A percentile compares a stretch with the other conserved stretches of the same genome.
phyloP scores from a whole-genome alignment of 495 filamentous ascomycete species.

The Eremomyces bilateralis region DNA sequence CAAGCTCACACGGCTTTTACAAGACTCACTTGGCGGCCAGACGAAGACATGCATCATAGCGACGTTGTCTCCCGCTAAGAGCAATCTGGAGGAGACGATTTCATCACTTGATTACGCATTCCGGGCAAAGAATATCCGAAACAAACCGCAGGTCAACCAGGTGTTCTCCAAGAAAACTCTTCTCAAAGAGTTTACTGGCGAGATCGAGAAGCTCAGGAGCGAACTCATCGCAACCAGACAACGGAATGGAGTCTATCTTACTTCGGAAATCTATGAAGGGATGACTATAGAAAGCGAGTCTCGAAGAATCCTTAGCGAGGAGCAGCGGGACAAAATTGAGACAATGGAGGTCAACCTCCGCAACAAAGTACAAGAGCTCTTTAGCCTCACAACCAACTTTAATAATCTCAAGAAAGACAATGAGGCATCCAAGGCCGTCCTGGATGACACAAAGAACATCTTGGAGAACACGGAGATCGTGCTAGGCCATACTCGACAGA shows the following conservation, averaged over 20 bases:
- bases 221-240: slow-evolving; percentile 85
- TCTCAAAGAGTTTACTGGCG: slow-evolving; percentile 70
- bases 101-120: slow-evolving; percentile 96
- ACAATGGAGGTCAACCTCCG: slow-evolving; percentile 73
- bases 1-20: slow-evolving; percentile 80
- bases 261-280: slow-evolving; percentile 64
- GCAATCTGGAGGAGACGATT: slow-evolving; percentile 92
- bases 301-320: slow-evolving; percentile 73
- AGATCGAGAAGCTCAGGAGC: slow-evolving; percentile 83
- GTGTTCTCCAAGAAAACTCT: slow-evolving; percentile 80
- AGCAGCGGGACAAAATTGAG: slow-evolving; percentile 80
- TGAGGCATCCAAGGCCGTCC: slow-evolving; percentile 42
- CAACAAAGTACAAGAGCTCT: slow-evolving; percentile 81
- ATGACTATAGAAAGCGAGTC: slow-evolving; percentile 81
- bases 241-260: slow-evolving; percentile 84
- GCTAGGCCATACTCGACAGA: slow-evolving; percentile 49
- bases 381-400: slow-evolving; percentile 63
- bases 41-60: slow-evolving; percentile 99
- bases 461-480: slow-evolving; percentile 74
- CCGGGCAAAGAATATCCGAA: slow-evolving; percentile 91
- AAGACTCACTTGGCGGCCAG: slow-evolving; percentile 85
- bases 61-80: slow-evolving; percentile 81
- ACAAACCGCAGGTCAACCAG: slow-evolving; percentile 89
- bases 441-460: slow-evolving; percentile 58
- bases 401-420: slow-evolving; percentile 70